Evolutionary conservation across 2,329 filamentous ascomycete genomes (phyloP).

Genomic region (Microsporum ferrugineum): DNA sequence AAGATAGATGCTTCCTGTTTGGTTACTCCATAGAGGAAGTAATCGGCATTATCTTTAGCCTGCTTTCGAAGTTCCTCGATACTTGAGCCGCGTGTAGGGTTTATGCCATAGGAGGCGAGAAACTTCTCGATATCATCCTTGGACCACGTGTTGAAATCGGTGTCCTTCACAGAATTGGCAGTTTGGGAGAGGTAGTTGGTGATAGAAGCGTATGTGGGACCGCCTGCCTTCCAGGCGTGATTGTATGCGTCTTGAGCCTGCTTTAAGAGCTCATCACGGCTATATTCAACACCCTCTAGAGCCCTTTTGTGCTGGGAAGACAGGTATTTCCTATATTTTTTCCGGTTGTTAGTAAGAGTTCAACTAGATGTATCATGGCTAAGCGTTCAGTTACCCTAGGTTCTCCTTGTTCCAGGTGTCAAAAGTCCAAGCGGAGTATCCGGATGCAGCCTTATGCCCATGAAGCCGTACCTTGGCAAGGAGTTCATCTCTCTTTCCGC

Average conservation of each 20-base stretch:
- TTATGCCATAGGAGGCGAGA: conserved; percentile 65
- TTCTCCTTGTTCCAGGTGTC: conserved; percentile 65
- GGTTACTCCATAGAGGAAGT: conserved; percentile 64
- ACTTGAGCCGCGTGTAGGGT: conserved; percentile 55
- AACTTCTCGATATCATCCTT: conserved; percentile 63
- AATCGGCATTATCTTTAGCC: conserved; percentile 61
- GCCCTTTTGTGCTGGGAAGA: conserved; percentile 41
- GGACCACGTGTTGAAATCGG: conserved; percentile 61
- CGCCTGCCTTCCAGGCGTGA: conserved; percentile 39
- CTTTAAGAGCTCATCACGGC: conserved; percentile 60
- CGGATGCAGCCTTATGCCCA: conserved; percentile 56
- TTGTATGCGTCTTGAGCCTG: conserved; percentile 39
- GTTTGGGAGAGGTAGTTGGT: conserved; percentile 59
- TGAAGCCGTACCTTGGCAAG: conserved; percentile 63
- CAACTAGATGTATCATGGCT: neutral
- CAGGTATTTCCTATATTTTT: conserved; percentile 36
- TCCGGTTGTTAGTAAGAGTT: neutral
- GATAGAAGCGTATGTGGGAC: conserved; percentile 47
- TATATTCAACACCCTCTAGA: conserved; percentile 51
- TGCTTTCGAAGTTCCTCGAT: conserved; percentile 58
- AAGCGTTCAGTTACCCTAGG: conserved; percentile 40
- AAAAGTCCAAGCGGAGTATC: conserved; percentile 65
- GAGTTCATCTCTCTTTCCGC: conserved; percentile 59
- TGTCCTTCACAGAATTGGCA: conserved; percentile 54
- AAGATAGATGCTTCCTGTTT: conserved; percentile 53